These are phyloP conservation scores for Trametes cingulata DNA, from an alignment of 768 basidiomycete genomes.

Conservation along the genomic window DNA sequence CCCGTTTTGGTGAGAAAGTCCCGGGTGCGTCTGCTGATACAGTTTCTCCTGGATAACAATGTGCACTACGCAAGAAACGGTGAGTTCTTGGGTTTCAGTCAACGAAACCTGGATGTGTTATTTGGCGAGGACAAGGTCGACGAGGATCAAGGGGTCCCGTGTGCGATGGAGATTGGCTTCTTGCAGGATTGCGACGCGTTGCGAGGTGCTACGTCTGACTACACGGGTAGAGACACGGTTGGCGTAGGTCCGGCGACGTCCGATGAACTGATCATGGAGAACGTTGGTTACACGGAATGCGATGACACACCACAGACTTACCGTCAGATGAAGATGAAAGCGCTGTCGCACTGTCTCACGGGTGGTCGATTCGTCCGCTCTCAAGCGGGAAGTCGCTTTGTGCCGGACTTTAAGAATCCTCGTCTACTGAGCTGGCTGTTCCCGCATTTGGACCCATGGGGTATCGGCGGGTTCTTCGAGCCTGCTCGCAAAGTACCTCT, in stretches of 20 bases:
- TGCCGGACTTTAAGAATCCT: constrained; percentile 14
- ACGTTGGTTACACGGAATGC: background rate
- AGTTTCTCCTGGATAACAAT: background rate
- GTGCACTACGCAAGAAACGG: background rate
- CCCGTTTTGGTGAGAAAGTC: background rate
- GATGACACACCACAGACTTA: background rate
- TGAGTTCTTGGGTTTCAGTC: background rate
- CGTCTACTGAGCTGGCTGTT: constrained; percentile 14
- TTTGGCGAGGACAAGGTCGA: background rate
- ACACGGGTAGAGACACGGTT: too few species aligned
- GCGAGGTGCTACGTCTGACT: too few species aligned
- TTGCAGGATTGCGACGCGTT: too few species aligned
- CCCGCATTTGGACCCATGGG: too few species aligned
- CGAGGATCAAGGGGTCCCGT: background rate
- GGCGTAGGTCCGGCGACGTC: background rate
- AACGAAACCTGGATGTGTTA: background rate
- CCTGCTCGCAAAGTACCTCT: background rate
- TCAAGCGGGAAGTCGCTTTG: background rate
- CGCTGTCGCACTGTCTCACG: background rate
- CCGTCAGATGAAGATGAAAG: background rate
- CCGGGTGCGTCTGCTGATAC: background rate
- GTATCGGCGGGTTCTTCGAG: constrained; percentile 10
- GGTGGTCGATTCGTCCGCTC: background rate
- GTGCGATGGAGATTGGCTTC: too few species aligned
- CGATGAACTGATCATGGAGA: background rate